Conservation (phyloP, 495 filamentous ascomycete species). For the Choiromyces venosus region DNA sequence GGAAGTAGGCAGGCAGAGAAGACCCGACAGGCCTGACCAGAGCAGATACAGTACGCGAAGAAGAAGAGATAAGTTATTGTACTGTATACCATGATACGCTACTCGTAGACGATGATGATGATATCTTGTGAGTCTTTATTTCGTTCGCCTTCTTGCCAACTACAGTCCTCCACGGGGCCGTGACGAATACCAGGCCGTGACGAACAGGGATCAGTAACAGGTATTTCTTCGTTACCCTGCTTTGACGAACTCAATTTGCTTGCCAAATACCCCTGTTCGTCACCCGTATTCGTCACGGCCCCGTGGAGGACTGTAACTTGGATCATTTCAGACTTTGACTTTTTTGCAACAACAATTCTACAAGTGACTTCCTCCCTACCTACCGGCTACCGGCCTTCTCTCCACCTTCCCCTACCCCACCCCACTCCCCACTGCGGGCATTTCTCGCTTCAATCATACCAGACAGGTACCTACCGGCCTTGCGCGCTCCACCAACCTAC, state of each 20-base stretch:
- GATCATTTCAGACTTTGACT: background rate
- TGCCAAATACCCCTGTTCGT: too few species aligned
- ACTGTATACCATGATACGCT: too few species aligned
- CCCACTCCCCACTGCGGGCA: background rate
- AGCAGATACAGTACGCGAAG: too few species aligned
- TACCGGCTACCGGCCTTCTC: background rate
- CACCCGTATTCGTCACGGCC: too few species aligned
- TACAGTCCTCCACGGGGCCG: too few species aligned
- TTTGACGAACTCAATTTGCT: too few species aligned
- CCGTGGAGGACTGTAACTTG: too few species aligned
- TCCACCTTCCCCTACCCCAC: too few species aligned
- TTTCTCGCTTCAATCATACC: background rate
- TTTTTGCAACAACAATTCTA: background rate
- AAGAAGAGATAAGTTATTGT: background rate
- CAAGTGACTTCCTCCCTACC: background rate
- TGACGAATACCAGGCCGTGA: too few species aligned
- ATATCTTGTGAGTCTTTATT: background rate
- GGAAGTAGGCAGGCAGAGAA: background rate
- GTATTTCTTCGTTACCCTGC: too few species aligned
- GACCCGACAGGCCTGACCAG: too few species aligned
- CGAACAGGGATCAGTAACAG: too few species aligned
- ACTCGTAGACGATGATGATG: background rate
- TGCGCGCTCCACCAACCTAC: background rate
- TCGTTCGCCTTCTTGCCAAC: background rate
- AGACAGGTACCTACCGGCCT: background rate